Evolutionary conservation across 768 basidiomycete species (phyloP).

Genomic region (Lanmaoa rubissima): DNA sequence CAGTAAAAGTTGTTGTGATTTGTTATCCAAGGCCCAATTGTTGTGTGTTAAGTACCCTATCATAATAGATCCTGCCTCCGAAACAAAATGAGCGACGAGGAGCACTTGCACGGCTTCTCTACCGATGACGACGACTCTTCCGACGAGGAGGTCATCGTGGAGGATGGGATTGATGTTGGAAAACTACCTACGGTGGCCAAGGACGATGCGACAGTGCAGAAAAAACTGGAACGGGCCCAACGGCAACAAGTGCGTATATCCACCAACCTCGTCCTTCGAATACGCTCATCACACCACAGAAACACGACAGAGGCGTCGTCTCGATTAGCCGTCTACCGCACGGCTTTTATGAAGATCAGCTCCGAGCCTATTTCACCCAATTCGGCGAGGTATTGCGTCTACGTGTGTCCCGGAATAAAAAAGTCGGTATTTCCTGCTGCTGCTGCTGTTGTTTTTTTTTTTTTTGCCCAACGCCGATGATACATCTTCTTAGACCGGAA

Average conservation of each 20-base stretch:
- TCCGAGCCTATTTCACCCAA: constrained; percentile 90
- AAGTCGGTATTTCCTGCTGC: constrained; percentile 43
- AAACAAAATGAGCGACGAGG: constrained; percentile 34
- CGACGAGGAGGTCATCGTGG: constrained; percentile 66
- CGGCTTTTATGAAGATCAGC: constrained; percentile 96
- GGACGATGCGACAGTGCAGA: constrained; percentile 78
- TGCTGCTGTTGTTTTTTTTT: too few relatives aligned
- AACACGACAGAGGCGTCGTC: constrained; percentile 78
- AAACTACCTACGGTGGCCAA: constrained; percentile 86
- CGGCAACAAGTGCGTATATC: constrained; percentile 57
- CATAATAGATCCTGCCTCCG: not conserved
- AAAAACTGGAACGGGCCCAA: constrained; percentile 58
- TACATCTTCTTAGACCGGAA: constrained; percentile 64
- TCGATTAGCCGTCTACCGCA: constrained; percentile 92
- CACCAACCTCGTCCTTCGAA: not conserved
- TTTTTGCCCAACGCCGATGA: not conserved
- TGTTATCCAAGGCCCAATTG: constrained; percentile 11
- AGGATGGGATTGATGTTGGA: constrained; percentile 61
- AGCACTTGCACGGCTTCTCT: constrained; percentile 69
- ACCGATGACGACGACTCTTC: constrained; percentile 75
- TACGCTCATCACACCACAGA: constrained; percentile 24
- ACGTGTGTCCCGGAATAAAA: constrained; percentile 91
- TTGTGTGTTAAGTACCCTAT: too few relatives aligned
- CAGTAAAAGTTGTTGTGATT: constrained; percentile 15
- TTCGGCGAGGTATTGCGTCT: constrained; percentile 89